These are phyloP conservation scores for Tolypocladium ovalisporum DNA, from an alignment of 2,329 filamentous ascomycete genomes.

Conservation along the genomic window DNA sequence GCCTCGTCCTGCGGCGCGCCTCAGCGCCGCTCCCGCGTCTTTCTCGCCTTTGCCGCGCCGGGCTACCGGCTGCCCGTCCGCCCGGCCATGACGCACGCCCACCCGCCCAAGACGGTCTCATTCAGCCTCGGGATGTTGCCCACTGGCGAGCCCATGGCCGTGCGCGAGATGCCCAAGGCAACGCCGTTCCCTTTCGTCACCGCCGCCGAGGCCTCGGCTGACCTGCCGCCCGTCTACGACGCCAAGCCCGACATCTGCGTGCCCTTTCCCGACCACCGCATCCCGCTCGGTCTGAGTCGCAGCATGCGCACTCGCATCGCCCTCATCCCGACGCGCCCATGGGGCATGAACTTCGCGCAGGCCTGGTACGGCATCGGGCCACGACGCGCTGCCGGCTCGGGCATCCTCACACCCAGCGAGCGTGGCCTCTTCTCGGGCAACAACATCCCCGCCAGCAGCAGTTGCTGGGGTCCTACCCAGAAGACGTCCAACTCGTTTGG, in stretches of 20 bases:
- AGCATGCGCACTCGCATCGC: conserved; percentile 34
- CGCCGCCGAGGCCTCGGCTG: conserved; percentile 39
- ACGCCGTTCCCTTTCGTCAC: conserved; percentile 52
- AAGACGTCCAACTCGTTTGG: conserved; percentile 34
- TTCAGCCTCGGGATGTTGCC: conserved; percentile 43
- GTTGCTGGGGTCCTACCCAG: conserved; percentile 2
- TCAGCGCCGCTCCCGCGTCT: conserved; percentile 56
- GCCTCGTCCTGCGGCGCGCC: conserved; percentile 58
- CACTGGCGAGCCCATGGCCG: conserved; percentile 49
- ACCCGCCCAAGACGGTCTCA: conserved; percentile 26
- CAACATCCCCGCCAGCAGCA: not conserved
- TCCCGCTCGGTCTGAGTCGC: conserved; percentile 27
- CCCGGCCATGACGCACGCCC: conserved; percentile 52
- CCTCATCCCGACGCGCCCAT: conserved; percentile 48
- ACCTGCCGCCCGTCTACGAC: conserved; percentile 54
- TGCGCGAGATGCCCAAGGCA: conserved; percentile 24
- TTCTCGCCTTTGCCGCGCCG: conserved; percentile 61
- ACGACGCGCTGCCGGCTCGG: conserved; percentile 10
- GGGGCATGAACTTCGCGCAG: conserved; percentile 38
- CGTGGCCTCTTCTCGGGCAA: conserved; percentile 24
- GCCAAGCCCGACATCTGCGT: conserved; percentile 51
- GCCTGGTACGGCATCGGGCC: conserved; percentile 26
- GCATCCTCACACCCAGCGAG: conserved; percentile 26
- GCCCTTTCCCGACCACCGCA: conserved; percentile 56
- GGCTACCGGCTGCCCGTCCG: conserved; percentile 43